Percentiles rank a stretch among this genome's conserved stretches.
Evolutionary conservation across 2,329 filamentous ascomycete genomes (phyloP).

Genomic region (Domatiomyces globalis): DNA sequence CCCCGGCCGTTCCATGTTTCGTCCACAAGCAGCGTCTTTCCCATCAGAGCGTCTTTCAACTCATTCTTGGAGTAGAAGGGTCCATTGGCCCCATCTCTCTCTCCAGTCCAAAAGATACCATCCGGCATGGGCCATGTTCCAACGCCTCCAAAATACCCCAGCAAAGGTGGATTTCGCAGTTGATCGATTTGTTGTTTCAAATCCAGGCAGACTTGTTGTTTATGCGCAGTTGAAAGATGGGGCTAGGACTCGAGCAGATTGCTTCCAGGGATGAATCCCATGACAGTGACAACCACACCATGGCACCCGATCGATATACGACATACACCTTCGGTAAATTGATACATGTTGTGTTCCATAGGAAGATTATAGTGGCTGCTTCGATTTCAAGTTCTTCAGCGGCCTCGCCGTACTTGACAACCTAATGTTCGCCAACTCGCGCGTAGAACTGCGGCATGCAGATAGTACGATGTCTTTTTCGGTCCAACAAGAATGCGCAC

Average conservation of each 20-base stretch:
- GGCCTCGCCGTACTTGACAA: conserved; percentile 1
- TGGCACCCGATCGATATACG: not conserved
- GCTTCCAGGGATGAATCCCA: conserved; percentile 1
- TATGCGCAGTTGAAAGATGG: not conserved
- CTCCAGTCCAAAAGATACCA: too few relatives aligned
- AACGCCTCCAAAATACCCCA: too few relatives aligned
- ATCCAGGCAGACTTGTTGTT: conserved; percentile 1
- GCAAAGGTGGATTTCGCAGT: conserved; percentile 1
- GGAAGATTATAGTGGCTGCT: conserved; percentile 2
- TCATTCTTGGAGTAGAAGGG: too few relatives aligned
- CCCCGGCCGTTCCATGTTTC: too few relatives aligned
- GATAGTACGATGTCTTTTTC: too few relatives aligned
- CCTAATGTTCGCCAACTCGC: conserved; percentile 3
- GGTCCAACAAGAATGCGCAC: too few relatives aligned
- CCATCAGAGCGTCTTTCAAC: too few relatives aligned
- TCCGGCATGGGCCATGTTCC: too few relatives aligned
- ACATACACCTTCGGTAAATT: not conserved
- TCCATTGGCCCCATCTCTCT: too few relatives aligned
- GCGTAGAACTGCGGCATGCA: too few relatives aligned
- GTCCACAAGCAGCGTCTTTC: too few relatives aligned
- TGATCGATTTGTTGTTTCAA: conserved; percentile 1
- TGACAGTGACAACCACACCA: not conserved
- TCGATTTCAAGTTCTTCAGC: conserved; percentile 1
- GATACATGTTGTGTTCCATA: conserved; percentile 2
- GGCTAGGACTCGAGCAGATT: not conserved